phyloP scores from a whole-genome alignment of 148 eudicot species.

The Simmondsia chinensis region DNA sequence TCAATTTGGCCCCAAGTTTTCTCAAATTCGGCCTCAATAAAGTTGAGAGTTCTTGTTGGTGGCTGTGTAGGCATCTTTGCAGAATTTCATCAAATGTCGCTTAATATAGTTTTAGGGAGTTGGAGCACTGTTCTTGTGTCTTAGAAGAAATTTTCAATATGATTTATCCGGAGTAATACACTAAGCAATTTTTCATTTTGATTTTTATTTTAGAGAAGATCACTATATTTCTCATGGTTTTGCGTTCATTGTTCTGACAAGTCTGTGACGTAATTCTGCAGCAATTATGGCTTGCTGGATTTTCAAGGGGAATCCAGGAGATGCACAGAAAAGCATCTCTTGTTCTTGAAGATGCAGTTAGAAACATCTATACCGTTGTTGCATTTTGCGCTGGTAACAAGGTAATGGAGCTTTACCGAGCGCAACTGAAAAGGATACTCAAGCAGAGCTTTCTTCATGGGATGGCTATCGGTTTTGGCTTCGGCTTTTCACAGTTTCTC shows the following conservation, averaged over 20 bases:
- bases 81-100: too few relatives aligned
- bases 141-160: too few relatives aligned
- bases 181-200: too few relatives aligned
- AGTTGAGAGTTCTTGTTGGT: too few relatives aligned
- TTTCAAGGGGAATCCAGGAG: constrained; percentile 96
- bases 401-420: constrained; percentile 92
- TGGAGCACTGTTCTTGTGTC: too few relatives aligned
- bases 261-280: constrained; percentile 20
- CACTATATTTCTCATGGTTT: too few relatives aligned
- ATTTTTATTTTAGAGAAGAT: too few relatives aligned
- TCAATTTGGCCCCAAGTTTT: too few relatives aligned
- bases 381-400: constrained; percentile 97
- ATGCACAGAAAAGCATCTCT: constrained; percentile 98
- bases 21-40: too few relatives aligned
- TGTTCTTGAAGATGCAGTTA: constrained; percentile 95
- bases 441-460: constrained; percentile 85
- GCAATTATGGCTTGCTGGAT: constrained; percentile 99
- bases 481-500: constrained; percentile 93
- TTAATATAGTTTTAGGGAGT: too few relatives aligned
- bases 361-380: constrained; percentile 96
- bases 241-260: not conserved
- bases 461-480: constrained; percentile 89
- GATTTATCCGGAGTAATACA: too few relatives aligned
- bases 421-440: constrained; percentile 66
- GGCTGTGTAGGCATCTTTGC: too few relatives aligned